Conservation (phyloP, 2,329 filamentous ascomycete species). For the Blastomyces silverae region DNA sequence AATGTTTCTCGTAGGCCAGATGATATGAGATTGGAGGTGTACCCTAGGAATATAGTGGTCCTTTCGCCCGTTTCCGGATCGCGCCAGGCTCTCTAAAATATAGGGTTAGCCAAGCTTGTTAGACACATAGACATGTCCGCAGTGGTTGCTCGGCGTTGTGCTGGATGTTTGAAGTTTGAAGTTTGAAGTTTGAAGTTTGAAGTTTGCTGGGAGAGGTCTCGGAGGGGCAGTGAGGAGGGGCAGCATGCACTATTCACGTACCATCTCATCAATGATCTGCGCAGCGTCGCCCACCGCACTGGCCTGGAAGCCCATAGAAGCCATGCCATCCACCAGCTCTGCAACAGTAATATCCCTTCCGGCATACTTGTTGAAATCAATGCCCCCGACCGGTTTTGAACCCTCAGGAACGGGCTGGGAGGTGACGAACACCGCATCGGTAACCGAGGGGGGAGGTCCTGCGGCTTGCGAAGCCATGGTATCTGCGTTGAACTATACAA, state of each 20-base stretch:
- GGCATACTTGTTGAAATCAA: slow-evolving; percentile 82
- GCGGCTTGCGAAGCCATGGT: slow-evolving; percentile 27
- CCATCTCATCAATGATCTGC: slow-evolving; percentile 93
- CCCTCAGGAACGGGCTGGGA: slow-evolving; percentile 74
- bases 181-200: no score
- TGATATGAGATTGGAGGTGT: slow-evolving; percentile 95
- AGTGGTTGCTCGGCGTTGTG: not conserved
- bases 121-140: not conserved
- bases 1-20: slow-evolving; percentile 87
- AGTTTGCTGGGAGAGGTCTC: no score
- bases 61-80: slow-evolving; percentile 70
- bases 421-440: slow-evolving; percentile 74
- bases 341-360: slow-evolving; percentile 69
- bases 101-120: slow-evolving; percentile 8
- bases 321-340: slow-evolving; percentile 75
- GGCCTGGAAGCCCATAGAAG: slow-evolving; percentile 77
- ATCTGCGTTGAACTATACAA: not conserved
- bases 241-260: slow-evolving; percentile 37
- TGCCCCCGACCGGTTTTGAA: slow-evolving; percentile 74
- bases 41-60: slow-evolving; percentile 94
- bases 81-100: slow-evolving; percentile 63
- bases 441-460: slow-evolving; percentile 55
- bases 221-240: not conserved
- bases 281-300: slow-evolving; percentile 78
- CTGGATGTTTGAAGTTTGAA: not conserved